Evolutionary conservation across 2,329 filamentous ascomycete species (phyloP), one percentile per base, ranked within the genome.

Genomic region (Cadophora sp.): DNA sequence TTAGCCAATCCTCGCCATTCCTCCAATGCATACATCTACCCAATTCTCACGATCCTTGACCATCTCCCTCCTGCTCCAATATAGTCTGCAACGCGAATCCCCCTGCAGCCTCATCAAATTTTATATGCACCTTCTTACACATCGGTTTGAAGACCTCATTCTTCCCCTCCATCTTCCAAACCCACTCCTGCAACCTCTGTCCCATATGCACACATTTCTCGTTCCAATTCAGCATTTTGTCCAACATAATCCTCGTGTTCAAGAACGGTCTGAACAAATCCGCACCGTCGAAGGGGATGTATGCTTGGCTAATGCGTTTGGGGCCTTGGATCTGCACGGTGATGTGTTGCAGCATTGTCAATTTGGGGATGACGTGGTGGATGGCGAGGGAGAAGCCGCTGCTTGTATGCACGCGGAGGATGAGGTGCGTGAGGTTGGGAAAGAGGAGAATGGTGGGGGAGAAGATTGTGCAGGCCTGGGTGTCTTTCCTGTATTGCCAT

Each of bases 131-230:
- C 46, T 62, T 62, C 4, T 26, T 12, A 31, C 26, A 46, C 46
- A 16, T 66, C 1, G 64, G 56, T 50, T 31, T 56, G 50, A 62
- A 62, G 24, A 37, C 58, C 59, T 66, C 43, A 27, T 58, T 43
- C 58, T 60, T 40, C 26, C 19, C 50, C 29, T 53, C 43, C 7
- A 51, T 51, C 53, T 43, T n/a, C 59, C 65, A 67, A 51, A 63
- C 24, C 60, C 29, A 68, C 7, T 53, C 56, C 55, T 60, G 61
- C 14, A 24, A 9, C 19, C 62, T 53, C 14, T 34, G 27, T 29
- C 31, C 50, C 34, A 22, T 37, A 26, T 48, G 19, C n/a, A 62
- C 27, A 37, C 37, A 63, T 24, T n/a, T 62, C 2, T 59, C 59
- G 2, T 26, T n/a, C 24, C 27, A 43, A 37, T 37, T 34, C 46